Evolutionary conservation across 106 monocot species (phyloP).

Genomic region (Triglochin maritima): DNA sequence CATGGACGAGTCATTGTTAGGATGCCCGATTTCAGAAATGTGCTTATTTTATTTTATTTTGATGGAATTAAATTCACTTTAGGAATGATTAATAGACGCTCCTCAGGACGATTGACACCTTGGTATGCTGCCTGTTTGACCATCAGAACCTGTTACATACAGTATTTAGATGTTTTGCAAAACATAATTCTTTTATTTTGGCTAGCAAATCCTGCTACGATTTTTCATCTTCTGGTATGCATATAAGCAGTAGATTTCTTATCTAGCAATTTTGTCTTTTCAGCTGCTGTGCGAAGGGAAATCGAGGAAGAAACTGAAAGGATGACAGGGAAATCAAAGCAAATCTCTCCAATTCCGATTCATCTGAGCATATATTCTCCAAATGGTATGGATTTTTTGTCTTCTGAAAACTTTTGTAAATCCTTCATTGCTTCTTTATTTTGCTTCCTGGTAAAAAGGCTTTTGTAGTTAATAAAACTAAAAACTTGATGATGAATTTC

Average conservation of each 20-base stretch:
- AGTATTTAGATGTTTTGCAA: background rate
- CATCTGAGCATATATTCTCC: conserved; percentile 93
- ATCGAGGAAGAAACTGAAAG: conserved; percentile 87
- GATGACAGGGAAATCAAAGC: conserved; percentile 78
- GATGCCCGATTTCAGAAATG: no score
- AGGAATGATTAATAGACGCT: no score
- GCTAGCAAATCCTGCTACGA: background rate
- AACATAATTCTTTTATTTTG: no score
- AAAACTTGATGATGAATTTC: no score
- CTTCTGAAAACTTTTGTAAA: background rate
- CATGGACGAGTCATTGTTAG: no score
- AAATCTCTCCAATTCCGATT: conserved; percentile 85
- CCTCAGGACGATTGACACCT: background rate
- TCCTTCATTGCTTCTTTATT: background rate
- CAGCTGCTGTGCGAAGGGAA: conserved; percentile 79
- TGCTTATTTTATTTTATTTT: no score
- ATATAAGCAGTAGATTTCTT: background rate
- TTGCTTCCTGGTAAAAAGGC: background rate
- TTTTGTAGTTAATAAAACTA: no score
- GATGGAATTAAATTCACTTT: no score
- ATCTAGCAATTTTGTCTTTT: conserved; percentile 13
- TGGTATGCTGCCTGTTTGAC: background rate
- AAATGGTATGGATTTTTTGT: conserved; percentile 33
- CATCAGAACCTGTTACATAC: background rate
- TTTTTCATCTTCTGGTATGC: background rate